These are phyloP conservation scores for Cytospora paraplurivora DNA, from an alignment of 2,329 filamentous ascomycete genomes.

Conservation along the genomic window DNA sequence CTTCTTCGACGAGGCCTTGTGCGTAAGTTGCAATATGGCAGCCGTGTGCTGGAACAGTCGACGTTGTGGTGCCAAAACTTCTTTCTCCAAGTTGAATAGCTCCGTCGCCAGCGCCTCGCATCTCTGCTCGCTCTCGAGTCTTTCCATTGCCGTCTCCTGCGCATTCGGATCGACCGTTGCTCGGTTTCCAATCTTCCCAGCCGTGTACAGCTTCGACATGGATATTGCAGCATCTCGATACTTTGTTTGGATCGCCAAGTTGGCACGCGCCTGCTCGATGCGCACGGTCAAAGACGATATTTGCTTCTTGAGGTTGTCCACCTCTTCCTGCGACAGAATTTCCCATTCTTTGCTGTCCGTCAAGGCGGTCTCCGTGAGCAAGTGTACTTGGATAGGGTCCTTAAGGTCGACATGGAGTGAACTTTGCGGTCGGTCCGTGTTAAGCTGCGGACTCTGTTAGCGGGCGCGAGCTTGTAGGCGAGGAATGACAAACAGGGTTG, in stretches of 20 bases:
- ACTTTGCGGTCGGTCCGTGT: slow-evolving; percentile 54
- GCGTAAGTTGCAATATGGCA: slow-evolving; percentile 86
- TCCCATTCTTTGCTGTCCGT: slow-evolving; percentile 84
- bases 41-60: slow-evolving; percentile 87
- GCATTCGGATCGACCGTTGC: slow-evolving; percentile 51
- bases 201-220: slow-evolving; percentile 73
- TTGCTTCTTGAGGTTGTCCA: slow-evolving; percentile 90
- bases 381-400: slow-evolving; percentile 80
- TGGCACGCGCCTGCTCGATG: slow-evolving; percentile 80
- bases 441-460: slow-evolving; percentile 46
- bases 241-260: slow-evolving; percentile 87
- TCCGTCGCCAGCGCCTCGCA: slow-evolving; percentile 85
- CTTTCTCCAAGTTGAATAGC: slow-evolving; percentile 76
- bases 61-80: slow-evolving; percentile 72
- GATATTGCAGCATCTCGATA: slow-evolving; percentile 91
- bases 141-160: slow-evolving; percentile 71
- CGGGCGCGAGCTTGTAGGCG: not conserved
- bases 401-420: slow-evolving; percentile 62
- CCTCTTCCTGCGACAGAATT: slow-evolving; percentile 86
- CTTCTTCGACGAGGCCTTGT: slow-evolving; percentile 70
- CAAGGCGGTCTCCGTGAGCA: slow-evolving; percentile 91
- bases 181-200: slow-evolving; percentile 54
- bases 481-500: slow-evolving; percentile 55
- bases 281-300: slow-evolving; percentile 69
- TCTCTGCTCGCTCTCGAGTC: slow-evolving; percentile 72